Evolutionary conservation across 495 filamentous ascomycete species (phyloP), one percentile per base, ranked within the genome.

Genomic region (Hyaloscypha bicolor): DNA sequence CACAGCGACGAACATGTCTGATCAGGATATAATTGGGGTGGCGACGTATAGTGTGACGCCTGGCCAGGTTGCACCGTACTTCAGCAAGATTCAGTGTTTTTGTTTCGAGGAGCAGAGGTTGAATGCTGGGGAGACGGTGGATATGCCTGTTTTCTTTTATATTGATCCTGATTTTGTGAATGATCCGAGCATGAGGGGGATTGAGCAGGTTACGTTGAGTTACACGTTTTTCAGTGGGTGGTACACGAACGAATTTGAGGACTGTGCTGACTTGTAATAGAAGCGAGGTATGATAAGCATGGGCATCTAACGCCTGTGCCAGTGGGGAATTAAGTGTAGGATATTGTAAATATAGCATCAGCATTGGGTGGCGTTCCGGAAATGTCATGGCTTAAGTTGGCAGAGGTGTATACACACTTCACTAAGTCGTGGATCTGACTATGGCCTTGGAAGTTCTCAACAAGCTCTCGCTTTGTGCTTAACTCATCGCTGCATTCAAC

Each of bases 71-170:
- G 94, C 96, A 32, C 94, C 92, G 4, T 99, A 99, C 75, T 99
- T 99, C 77, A 93, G 90, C 84, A 99, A 99, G 85, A 99, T 99
- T 61, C 96, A 99, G 79, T 99, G 96, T 73, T 99, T 99, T 79
- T 99, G 96, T 76, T 99, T 99, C 75, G 96, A 99, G 83, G 93
- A 83, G 77, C 81, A 99, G 84, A 87, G 96, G 69, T 79, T 99
- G 60, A 94, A 93, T 76, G 94, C 93, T 29, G 93, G 94, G 31
- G 96, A 99, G 82, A 93, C 93, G 42, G 96, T 99, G 61, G 96
- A 99, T 81, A 99, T 99, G 96, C 96, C 96, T 3, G 96, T 99
- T 6, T 98, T 99, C 81, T 99, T 99, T 76, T 99, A 97, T 78
- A 91, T 99, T 72, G 96, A 99, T 75, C 96, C 96, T 6, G 96